Evolutionary conservation across 164 flowering plant species (phyloP), one percentile per base, ranked within the genome.

Genomic region (Vitis vinifera): DNA sequence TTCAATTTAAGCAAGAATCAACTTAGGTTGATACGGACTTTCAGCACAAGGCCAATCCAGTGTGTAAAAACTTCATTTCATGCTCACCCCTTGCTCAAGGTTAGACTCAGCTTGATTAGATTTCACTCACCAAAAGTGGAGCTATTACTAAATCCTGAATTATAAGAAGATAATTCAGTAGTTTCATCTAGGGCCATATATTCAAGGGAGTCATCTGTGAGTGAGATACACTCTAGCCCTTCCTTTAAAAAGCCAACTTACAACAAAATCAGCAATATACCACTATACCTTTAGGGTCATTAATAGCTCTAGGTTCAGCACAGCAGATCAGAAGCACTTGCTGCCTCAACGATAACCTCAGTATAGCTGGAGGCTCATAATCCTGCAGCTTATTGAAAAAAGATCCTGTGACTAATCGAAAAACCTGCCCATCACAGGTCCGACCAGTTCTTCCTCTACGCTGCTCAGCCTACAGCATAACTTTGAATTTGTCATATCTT

Each of bases 381-480:
- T 89, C 89, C 71, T 77, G 73, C 44, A 95, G 80, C 66, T 73
- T 70, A 68, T 69, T 81, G 78, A 76, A 95, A 77, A 95, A 93
- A 23, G 97, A 73, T 67, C 87, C 75, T 51, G 94, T 82, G 44
- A 95, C 96, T 73, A 95, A 71, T 51, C 98, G 87, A 76, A 82
- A 95, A 44, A 95, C 80, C 75, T 84, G 80, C 44, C 99, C 99
- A 81, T 95, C 93, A 79, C 99, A 95, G 56, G 99, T 95, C 66
- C 98, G 84, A 63, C 99, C 98, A 59, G 99, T 95, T 79, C 99
- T 81, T 68, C 99, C 99, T 74, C 74, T 84, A 16, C 98, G 93
- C 76, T 95, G 99, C 37, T 93, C 97, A 79, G 98, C 98, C 99
- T 95, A 73, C 63, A 76, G 10, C 49, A 76, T 16, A 67, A 58